Evolutionary conservation across 441 rosid species (phyloP), one percentile per base, ranked within the genome.

Genomic region (Hura crepitans): DNA sequence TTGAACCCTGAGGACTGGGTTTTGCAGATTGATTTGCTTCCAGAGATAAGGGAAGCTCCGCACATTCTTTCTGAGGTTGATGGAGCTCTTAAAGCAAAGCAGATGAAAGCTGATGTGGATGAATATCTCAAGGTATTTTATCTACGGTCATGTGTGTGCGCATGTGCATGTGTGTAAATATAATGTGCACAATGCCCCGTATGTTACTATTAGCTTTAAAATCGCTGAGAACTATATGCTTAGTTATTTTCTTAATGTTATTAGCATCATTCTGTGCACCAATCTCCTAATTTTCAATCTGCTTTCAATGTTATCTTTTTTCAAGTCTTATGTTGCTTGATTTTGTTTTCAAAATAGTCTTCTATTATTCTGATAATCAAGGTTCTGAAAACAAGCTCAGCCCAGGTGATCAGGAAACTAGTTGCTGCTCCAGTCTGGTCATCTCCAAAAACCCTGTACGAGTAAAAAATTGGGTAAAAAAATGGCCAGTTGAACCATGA

Each of bases 21-120:
- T 61, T 72, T 71, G 75, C 85, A 96, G 99, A 96, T 96, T 80
- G 99, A 96, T 81, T 84, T 96, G 84, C 92, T 96, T 70, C 94
- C 96, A 0, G 98, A 96, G 82, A 96, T 93, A 72, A 85, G 82
- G 71, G 96, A 87, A 65, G 76, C 97, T 28, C 98, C 99, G 46
- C 85, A 88, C 65, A 86, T 96, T 76, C 90, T 89, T 22, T 89
- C 97, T 6, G 99, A 93, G 78, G 98, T 96, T 79, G 99, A 96
- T 77, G 86, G 97, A 28, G 94, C 88, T 75, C 89, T 96, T 27
- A 88, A 86, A 79, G 83, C 86, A 63, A 93, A 87, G 79, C 96
- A 87, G 76, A 86, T 96, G 92, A 96, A 88, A 83, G 86, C 82
- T 77, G 99, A 89, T 71, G 87, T 93, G 25, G 99, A 96, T 77